Evolutionary conservation across 176 grass and related monocot genomes (phyloP).

Genomic region (Zoysia japonica): DNA sequence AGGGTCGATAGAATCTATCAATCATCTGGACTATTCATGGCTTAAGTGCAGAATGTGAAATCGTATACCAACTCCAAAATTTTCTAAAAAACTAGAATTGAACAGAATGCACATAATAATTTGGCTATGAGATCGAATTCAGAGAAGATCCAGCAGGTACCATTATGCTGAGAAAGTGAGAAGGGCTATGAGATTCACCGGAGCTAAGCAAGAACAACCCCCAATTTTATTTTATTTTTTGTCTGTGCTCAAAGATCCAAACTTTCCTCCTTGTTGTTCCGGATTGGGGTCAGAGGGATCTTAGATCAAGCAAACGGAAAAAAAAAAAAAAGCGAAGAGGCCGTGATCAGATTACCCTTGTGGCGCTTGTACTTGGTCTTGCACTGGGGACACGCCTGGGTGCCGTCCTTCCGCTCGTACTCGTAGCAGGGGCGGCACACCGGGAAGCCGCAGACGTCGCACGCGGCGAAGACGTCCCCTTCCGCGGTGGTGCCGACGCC

Average conservation of each 20-base stretch:
- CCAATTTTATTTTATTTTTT: too few species aligned
- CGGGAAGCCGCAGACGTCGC: conserved; percentile 88
- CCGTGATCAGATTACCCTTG: conserved; percentile 56
- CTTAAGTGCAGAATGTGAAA: background rate
- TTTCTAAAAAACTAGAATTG: background rate
- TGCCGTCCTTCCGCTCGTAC: conserved; percentile 97
- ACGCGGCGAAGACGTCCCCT: conserved; percentile 90
- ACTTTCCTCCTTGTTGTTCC: background rate
- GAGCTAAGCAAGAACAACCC: background rate
- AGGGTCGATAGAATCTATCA: too few species aligned
- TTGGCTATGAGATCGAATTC: background rate
- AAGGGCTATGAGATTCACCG: conserved; percentile 19
- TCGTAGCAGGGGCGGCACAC: conserved; percentile 97
- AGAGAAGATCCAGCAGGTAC: conserved; percentile 6
- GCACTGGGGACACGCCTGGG: conserved; percentile 93
- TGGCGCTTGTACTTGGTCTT: conserved; percentile 99
- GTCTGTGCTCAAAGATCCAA: conserved; percentile 19
- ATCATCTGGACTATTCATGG: too few species aligned
- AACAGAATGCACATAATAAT: conserved; percentile 1
- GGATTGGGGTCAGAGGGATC: background rate
- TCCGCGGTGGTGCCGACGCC: conserved; percentile 78
- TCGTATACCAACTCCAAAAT: background rate
- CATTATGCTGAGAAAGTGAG: background rate
- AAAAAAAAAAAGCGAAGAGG: background rate
- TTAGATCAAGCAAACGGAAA: conserved; percentile 1